Evolutionary conservation across 768 basidiomycete genomes (phyloP).

Genomic region (Solioccasus polychromus): DNA sequence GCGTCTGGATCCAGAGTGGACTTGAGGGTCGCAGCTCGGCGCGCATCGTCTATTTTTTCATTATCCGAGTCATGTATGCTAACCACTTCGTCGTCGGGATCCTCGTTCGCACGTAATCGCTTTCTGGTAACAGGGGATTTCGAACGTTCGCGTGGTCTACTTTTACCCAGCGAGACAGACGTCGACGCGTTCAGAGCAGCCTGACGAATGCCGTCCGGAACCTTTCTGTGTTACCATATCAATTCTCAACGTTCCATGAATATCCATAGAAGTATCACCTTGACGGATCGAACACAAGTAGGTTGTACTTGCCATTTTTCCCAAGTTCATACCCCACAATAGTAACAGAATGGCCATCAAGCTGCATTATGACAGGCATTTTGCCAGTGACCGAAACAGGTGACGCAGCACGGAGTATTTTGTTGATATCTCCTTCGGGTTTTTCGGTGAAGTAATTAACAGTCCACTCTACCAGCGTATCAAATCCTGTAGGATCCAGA

Average conservation of each 20-base stretch:
- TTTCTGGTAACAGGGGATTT: slow-evolving; percentile 25
- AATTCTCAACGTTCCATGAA: background rate
- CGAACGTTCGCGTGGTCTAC: slow-evolving; percentile 24
- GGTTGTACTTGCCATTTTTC: slow-evolving; percentile 52
- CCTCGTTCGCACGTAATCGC: slow-evolving; percentile 20
- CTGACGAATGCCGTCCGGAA: slow-evolving; percentile 13
- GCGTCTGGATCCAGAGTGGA: slow-evolving; percentile 28
- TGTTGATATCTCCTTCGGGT: slow-evolving; percentile 42
- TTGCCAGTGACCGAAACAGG: slow-evolving; percentile 56
- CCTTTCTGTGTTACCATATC: slow-evolving; percentile 10
- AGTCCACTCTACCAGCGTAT: slow-evolving; percentile 67
- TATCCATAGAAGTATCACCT: slow-evolving; percentile 38
- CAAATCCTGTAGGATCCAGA: slow-evolving; percentile 34
- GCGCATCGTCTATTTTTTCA: slow-evolving; percentile 1
- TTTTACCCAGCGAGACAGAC: slow-evolving; percentile 7
- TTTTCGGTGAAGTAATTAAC: slow-evolving; percentile 62
- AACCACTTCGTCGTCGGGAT: slow-evolving; percentile 28
- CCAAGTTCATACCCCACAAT: slow-evolving; percentile 80
- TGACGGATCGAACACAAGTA: slow-evolving; percentile 79
- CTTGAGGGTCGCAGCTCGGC: background rate
- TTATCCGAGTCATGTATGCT: slow-evolving; percentile 21
- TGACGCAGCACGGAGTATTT: slow-evolving; percentile 48
- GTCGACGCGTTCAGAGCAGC: slow-evolving; percentile 19
- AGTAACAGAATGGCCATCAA: slow-evolving; percentile 81
- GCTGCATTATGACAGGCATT: slow-evolving; percentile 83